phyloP scores from a whole-genome alignment of 768 basidiomycete species.

The Suillus alpinus region DNA sequence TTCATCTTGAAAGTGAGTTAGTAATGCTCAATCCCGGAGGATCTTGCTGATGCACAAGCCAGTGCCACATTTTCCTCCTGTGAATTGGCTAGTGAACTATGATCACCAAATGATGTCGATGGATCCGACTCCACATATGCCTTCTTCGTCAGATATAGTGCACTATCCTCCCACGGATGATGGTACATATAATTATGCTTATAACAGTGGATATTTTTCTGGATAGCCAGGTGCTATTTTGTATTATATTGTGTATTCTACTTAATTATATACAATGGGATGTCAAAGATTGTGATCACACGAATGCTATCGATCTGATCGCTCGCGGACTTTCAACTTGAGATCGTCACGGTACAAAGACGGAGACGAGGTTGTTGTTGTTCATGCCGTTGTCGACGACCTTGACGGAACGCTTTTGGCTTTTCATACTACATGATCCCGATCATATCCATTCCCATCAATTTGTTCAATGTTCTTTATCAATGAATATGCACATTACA shows the following conservation, averaged over 20 bases:
- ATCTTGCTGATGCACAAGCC: not conserved
- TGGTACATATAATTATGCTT: no score
- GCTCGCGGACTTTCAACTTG: not conserved
- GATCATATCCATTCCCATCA: not conserved
- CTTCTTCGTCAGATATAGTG: no score
- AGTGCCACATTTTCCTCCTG: not conserved
- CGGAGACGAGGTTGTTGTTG: no score
- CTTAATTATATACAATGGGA: no score
- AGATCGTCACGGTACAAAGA: no score
- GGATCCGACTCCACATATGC: not conserved
- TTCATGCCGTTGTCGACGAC: not conserved
- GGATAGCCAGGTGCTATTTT: not conserved
- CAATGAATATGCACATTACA: not conserved
- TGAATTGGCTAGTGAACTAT: not conserved
- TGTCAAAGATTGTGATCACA: no score
- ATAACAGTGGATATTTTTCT: not conserved
- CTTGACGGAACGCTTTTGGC: not conserved
- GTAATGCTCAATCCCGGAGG: not conserved
- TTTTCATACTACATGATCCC: not conserved
- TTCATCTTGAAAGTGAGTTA: not conserved
- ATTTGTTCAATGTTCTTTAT: not conserved
- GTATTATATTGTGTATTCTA: not conserved
- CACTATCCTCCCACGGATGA: not conserved
- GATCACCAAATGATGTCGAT: not conserved
- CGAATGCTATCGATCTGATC: not conserved